Conservation (phyloP, 176 grass and related monocot genomes). For the Triticum aestivum region DNA sequence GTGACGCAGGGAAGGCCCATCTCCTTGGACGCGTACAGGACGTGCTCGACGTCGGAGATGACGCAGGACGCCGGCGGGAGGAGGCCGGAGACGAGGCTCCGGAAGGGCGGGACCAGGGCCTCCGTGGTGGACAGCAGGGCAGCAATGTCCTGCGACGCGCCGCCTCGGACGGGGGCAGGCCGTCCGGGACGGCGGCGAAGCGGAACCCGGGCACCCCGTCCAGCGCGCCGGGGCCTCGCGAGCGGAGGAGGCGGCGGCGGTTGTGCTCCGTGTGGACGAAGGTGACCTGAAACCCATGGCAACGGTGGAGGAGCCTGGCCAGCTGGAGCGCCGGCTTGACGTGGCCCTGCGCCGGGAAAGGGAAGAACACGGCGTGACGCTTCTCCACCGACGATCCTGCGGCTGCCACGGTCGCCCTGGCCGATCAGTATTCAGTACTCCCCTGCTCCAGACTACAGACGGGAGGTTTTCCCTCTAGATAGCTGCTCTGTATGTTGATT, state of each 20-base stretch:
- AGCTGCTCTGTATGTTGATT: too few species aligned
- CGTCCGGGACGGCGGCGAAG: neutral
- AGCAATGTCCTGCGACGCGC: neutral
- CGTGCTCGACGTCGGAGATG: neutral
- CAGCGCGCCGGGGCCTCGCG: too few species aligned
- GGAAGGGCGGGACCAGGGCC: neutral
- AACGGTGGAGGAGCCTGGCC: neutral
- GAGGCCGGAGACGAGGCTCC: neutral
- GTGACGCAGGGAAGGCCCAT: constrained; percentile 1
- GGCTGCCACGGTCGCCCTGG: neutral
- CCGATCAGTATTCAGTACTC: too few species aligned
- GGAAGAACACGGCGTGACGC: neutral
- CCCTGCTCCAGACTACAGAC: too few species aligned
- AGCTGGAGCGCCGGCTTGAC: neutral
- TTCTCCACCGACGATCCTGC: neutral
- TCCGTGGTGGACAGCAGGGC: neutral
- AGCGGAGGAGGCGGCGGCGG: neutral
- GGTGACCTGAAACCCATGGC: neutral
- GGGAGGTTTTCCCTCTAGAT: too few species aligned
- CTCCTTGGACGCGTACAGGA: neutral
- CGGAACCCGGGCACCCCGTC: neutral
- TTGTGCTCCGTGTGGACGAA: neutral
- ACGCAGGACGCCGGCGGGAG: neutral
- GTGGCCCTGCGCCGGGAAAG: neutral
- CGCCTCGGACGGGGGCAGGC: neutral